phyloP scores from a whole-genome alignment of 1,139 yeast species.

The Cylindricascospora bacillispora region DNA sequence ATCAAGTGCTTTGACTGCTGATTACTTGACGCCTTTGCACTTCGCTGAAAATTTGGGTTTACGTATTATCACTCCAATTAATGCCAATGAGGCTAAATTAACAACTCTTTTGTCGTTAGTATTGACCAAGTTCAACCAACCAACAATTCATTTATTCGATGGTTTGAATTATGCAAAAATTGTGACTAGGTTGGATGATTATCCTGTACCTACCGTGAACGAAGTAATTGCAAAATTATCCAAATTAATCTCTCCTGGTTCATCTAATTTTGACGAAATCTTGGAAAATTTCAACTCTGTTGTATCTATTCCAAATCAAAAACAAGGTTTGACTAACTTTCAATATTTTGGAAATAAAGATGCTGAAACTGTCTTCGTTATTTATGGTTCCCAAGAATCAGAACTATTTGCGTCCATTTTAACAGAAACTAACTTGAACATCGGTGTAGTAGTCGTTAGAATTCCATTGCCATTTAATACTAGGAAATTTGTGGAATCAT shows the following conservation, averaged over 20 bases:
- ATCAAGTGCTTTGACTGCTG: slow-evolving; percentile 43
- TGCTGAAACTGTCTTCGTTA: slow-evolving; percentile 63
- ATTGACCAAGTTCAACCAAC: slow-evolving; percentile 36
- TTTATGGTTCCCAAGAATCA: slow-evolving; percentile 62
- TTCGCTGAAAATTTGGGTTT: slow-evolving; percentile 53
- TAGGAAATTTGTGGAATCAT: slow-evolving; percentile 40
- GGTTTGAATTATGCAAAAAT: slow-evolving; percentile 59
- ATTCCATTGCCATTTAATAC: slow-evolving; percentile 69
- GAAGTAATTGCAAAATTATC: slow-evolving; percentile 8
- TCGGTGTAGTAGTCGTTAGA: slow-evolving; percentile 63
- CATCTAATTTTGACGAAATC: slow-evolving; percentile 41
- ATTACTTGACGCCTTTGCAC: slow-evolving; percentile 52
- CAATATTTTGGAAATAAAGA: slow-evolving; percentile 52
- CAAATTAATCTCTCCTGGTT: slow-evolving; percentile 29
- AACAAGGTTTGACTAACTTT: slow-evolving; percentile 9
- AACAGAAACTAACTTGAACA: slow-evolving; percentile 28
- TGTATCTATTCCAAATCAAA: slow-evolving; percentile 29
- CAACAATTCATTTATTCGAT: slow-evolving; percentile 30
- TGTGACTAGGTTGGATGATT: too few species aligned
- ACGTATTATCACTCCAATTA: slow-evolving; percentile 62
- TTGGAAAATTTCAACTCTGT: slow-evolving; percentile 50
- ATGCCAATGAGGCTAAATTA: slow-evolving; percentile 53
- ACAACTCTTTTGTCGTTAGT: slow-evolving; percentile 55
- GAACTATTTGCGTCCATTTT: slow-evolving; percentile 36
- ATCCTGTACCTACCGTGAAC: slow-evolving; percentile 32